Conservation (phyloP, 2,329 filamentous ascomycete genomes). For the Epichloe gansuensis region DNA sequence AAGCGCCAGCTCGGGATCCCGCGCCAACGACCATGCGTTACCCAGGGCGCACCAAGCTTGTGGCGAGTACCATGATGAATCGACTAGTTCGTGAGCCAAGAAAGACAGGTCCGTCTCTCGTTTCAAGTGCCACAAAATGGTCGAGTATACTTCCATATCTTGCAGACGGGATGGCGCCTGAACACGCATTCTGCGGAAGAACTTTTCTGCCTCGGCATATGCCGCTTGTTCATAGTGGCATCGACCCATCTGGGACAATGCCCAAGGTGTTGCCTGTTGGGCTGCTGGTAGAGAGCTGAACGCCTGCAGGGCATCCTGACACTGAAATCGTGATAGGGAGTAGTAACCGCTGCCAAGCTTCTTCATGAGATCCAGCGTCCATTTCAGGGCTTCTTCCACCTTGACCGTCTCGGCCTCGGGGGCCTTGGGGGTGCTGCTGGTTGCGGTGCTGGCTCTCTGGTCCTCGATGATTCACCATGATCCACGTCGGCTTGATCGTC, state of each 20-base stretch:
- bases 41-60: constrained; percentile 94
- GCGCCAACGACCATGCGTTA: constrained; percentile 84
- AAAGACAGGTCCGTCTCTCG: constrained; percentile 85
- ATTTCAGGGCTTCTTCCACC: constrained; percentile 63
- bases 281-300: constrained; percentile 58
- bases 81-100: constrained; percentile 79
- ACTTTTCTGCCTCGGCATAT: constrained; percentile 77
- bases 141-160: constrained; percentile 98
- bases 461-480: constrained; percentile 43
- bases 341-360: constrained; percentile 75
- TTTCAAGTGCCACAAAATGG: constrained; percentile 96
- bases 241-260: constrained; percentile 79
- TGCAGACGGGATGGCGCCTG: constrained; percentile 73
- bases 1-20: constrained; percentile 89
- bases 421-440: constrained; percentile 25
- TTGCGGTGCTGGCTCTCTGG: constrained; percentile 31
- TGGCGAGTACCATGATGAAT: constrained; percentile 76
- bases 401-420: constrained; percentile 44
- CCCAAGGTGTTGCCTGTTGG: constrained; percentile 88
- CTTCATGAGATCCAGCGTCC: constrained; percentile 67
- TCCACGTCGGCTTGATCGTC: constrained; percentile 60
- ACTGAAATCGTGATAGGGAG: constrained; percentile 66
- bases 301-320: constrained; percentile 61
- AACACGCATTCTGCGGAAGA: constrained; percentile 67
- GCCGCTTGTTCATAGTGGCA: constrained; percentile 83